Conservation (phyloP, 441 rosid genomes). For the Daphne laureola region DNA sequence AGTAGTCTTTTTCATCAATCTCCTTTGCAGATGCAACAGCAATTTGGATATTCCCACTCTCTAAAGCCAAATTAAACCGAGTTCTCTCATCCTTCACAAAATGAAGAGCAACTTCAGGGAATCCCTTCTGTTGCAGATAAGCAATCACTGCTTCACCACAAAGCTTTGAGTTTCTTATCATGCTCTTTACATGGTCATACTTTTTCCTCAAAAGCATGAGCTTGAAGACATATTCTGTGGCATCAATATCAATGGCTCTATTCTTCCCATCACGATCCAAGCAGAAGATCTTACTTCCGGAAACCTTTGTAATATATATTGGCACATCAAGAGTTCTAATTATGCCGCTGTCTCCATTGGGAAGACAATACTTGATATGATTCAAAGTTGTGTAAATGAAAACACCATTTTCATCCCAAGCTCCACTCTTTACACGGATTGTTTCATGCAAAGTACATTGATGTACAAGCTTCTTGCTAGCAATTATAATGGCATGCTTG, state of each 20-base stretch:
- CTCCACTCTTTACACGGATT: conserved; percentile 81
- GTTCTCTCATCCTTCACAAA: conserved; percentile 91
- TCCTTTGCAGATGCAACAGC: conserved; percentile 93
- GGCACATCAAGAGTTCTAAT: conserved; percentile 79
- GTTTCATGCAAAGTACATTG: conserved; percentile 82
- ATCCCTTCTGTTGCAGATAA: conserved; percentile 88
- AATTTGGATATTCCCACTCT: conserved; percentile 85
- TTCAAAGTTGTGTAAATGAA: conserved; percentile 74
- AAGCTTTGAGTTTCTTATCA: conserved; percentile 84
- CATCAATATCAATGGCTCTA: conserved; percentile 55
- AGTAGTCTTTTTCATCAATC: conserved; percentile 88
- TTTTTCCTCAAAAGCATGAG: conserved; percentile 62
- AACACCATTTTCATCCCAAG: conserved; percentile 86
- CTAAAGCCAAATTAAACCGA: conserved; percentile 82
- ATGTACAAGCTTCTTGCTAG: conserved; percentile 67
- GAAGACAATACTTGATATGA: conserved; percentile 82
- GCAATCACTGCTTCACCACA: conserved; percentile 97
- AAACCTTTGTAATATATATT: conserved; percentile 70
- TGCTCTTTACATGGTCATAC: conserved; percentile 83
- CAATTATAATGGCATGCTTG: conserved; percentile 73
- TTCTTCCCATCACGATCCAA: conserved; percentile 87
- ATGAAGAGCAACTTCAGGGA: conserved; percentile 94
- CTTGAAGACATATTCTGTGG: conserved; percentile 84
- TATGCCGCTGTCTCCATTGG: conserved; percentile 85
- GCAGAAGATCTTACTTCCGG: conserved; percentile 61